phyloP scores from a whole-genome alignment of 2,329 filamentous ascomycete genomes.

The Tolypocladium capitatum region DNA sequence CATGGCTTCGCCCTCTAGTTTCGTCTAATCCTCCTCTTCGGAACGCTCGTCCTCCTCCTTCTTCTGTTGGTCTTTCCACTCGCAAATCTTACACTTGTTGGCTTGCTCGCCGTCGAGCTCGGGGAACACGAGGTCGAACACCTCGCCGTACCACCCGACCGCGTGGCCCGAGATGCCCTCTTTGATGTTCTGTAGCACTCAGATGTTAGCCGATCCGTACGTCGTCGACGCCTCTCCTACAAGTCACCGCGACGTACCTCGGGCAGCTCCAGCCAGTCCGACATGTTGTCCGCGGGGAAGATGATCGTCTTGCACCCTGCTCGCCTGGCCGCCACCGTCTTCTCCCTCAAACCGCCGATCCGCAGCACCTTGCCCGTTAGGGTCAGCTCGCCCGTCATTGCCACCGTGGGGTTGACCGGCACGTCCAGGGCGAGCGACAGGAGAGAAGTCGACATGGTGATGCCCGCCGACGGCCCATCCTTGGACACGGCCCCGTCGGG shows the following conservation, averaged over 20 bases:
- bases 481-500: slow-evolving; percentile 94
- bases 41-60: slow-evolving; percentile 21
- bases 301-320: slow-evolving; percentile 89
- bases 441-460: slow-evolving; percentile 95
- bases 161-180: slow-evolving; percentile 84
- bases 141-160: slow-evolving; percentile 85
- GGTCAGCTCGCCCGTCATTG: slow-evolving; percentile 96
- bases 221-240: not conserved
- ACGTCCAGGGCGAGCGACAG: slow-evolving; percentile 72
- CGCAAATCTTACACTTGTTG: slow-evolving; percentile 56
- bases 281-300: slow-evolving; percentile 90
- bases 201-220: not conserved
- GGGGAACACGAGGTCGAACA: slow-evolving; percentile 85
- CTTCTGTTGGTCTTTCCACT: slow-evolving; percentile 36
- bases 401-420: slow-evolving; percentile 70
- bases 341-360: slow-evolving; percentile 88
- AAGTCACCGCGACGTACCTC: slow-evolving; percentile 53
- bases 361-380: slow-evolving; percentile 92
- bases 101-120: slow-evolving; percentile 60
- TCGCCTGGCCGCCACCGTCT: slow-evolving; percentile 87
- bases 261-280: slow-evolving; percentile 93
- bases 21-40: slow-evolving; percentile 20
- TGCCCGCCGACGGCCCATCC: slow-evolving; percentile 83
- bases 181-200: slow-evolving; percentile 73
- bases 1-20: not conserved